Evolutionary conservation across 1,284 basidiomycete genomes (phyloP).

Genomic region (Tylopilus sp.): DNA sequence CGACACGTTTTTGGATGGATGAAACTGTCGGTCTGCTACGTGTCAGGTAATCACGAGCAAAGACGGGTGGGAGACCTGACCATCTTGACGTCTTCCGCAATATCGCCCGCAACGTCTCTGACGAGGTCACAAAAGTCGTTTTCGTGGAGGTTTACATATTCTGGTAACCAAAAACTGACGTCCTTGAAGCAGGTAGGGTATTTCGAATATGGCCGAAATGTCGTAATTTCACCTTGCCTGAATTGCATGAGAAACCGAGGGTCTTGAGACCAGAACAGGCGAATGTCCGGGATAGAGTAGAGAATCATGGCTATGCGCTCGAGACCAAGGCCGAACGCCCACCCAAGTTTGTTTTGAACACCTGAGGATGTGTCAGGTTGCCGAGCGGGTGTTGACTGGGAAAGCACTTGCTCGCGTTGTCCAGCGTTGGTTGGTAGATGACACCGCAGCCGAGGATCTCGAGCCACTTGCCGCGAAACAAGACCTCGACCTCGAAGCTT

Average conservation of each 20-base stretch:
- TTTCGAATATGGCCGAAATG: constrained; percentile 85
- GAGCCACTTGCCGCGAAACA: constrained; percentile 95
- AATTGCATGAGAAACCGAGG: constrained; percentile 88
- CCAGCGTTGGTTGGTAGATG: constrained; percentile 82
- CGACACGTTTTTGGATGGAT: constrained; percentile 83
- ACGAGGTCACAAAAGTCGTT: constrained; percentile 97
- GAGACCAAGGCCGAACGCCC: constrained; percentile 97
- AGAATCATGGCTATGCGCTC: constrained; percentile 99
- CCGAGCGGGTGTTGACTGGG: neutral
- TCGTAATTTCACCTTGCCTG: constrained; percentile 63
- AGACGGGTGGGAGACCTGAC: constrained; percentile 39
- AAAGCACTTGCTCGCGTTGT: constrained; percentile 68
- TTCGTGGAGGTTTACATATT: constrained; percentile 63
- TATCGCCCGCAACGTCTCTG: constrained; percentile 85
- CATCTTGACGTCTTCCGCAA: constrained; percentile 87
- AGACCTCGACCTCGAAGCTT: constrained; percentile 96
- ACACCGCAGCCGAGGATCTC: constrained; percentile 96
- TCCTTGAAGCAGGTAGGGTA: constrained; percentile 89
- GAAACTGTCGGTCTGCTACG: constrained; percentile 81
- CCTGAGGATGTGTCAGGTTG: constrained; percentile 42
- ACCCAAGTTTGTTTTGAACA: constrained; percentile 81
- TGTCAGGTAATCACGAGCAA: constrained; percentile 10
- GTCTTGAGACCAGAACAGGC: constrained; percentile 97
- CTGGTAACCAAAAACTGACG: constrained; percentile 84
- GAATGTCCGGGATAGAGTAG: constrained; percentile 95